A percentile compares a stretch with the other conserved stretches of the same genome.
These are phyloP conservation scores for Amanita jacksonii DNA, from an alignment of 768 basidiomycete species.

Conservation along the genomic window DNA sequence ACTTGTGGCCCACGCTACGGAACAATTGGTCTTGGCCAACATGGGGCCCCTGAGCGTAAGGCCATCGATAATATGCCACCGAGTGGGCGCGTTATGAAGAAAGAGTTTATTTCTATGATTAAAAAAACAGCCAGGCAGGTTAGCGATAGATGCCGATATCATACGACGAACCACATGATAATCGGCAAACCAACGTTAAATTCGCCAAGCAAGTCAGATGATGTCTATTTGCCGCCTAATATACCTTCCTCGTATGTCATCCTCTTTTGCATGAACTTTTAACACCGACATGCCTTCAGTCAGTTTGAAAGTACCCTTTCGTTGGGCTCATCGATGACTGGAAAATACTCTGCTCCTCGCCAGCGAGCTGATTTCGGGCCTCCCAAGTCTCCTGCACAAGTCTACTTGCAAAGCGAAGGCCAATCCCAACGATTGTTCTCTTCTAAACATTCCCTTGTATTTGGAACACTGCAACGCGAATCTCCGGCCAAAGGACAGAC, in stretches of 20 bases:
- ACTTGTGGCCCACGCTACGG: conserved; percentile 17
- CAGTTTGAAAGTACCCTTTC: conserved; percentile 39
- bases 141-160: conserved; percentile 45
- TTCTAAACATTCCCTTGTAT: conserved; percentile 25
- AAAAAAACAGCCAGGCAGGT: conserved; percentile 57
- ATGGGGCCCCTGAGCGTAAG: conserved; percentile 34
- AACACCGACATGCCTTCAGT: conserved; percentile 15
- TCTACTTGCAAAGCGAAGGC: conserved; percentile 28
- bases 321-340: conserved; percentile 53
- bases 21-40: conserved; percentile 37
- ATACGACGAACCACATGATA: conserved; percentile 31
- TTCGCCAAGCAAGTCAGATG: conserved; percentile 14
- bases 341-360: conserved; percentile 53
- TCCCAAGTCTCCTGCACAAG: conserved; percentile 38
- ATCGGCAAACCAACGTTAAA: conserved; percentile 52
- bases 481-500: conserved; percentile 15
- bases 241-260: conserved; percentile 23
- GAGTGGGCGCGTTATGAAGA: conserved; percentile 57
- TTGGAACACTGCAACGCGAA: conserved; percentile 12
- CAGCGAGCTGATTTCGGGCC: conserved; percentile 61
- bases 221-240: conserved; percentile 19
- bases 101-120: conserved; percentile 57
- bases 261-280: background rate
- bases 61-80: conserved; percentile 13
- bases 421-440: conserved; percentile 27